Evolutionary conservation across 2,329 filamentous ascomycete species (phyloP).

Genomic region (Trichophyton schoenleinii): DNA sequence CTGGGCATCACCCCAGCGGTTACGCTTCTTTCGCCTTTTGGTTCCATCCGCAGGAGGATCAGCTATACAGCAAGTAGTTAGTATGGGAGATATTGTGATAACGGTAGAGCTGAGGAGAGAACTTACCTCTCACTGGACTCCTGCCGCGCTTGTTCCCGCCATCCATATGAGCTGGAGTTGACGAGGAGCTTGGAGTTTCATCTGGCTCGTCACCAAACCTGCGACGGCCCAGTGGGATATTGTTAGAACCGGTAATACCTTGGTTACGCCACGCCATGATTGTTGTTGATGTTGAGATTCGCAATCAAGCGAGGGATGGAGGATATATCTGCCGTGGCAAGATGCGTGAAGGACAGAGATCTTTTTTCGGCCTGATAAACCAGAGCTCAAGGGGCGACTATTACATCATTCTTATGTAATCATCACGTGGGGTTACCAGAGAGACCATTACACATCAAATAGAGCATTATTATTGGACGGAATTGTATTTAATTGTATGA

Average conservation of each 20-base stretch:
- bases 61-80: constrained; percentile 17
- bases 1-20: constrained; percentile 91
- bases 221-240: constrained; percentile 80
- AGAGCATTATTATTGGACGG: not conserved
- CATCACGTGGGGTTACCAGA: not conserved
- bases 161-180: constrained; percentile 36
- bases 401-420: not conserved
- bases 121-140: constrained; percentile 70
- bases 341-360: not conserved
- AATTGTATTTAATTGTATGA: not conserved
- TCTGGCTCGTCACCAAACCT: constrained; percentile 53
- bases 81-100: constrained; percentile 7
- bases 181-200: constrained; percentile 34
- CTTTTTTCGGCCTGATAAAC: not conserved
- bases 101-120: constrained; percentile 5
- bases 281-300: constrained; percentile 1
- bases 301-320: not conserved
- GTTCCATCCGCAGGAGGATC: constrained; percentile 57
- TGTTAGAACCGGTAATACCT: constrained; percentile 95
- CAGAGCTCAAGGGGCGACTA: not conserved
- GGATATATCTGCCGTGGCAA: not conserved
- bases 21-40: constrained; percentile 91
- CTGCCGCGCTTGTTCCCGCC: constrained; percentile 68
- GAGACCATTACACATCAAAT: not conserved
- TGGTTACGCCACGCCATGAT: constrained; percentile 53